Percentiles rank a stretch among this genome's conserved stretches.
These are phyloP conservation scores for Exsudoporus floridanus DNA, from an alignment of 1,284 basidiomycete species.

Conservation along the genomic window DNA sequence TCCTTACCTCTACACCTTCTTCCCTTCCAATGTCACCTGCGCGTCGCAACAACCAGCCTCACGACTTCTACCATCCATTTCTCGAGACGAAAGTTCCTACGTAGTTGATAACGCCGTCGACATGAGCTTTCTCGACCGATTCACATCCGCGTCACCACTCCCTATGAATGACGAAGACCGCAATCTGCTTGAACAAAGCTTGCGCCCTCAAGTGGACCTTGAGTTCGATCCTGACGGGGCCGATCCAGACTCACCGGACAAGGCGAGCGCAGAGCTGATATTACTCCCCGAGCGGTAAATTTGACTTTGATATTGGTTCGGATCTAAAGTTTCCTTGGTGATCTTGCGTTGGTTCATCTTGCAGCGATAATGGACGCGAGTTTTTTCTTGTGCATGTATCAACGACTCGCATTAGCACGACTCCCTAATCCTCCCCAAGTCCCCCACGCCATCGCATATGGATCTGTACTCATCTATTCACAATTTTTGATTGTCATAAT, in stretches of 20 bases:
- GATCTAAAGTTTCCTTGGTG: constrained; percentile 3
- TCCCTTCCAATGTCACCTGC: constrained; percentile 42
- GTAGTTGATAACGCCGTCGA: constrained; percentile 24
- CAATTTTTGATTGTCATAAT: constrained; percentile 8
- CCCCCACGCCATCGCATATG: constrained; percentile 13
- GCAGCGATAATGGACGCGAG: constrained; percentile 23
- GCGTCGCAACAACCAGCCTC: constrained; percentile 32
- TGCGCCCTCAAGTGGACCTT: constrained; percentile 18
- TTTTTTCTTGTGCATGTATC: constrained; percentile 19
- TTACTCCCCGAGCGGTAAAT: constrained; percentile 34
- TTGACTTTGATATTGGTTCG: not conserved
- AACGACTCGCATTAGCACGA: constrained; percentile 17
- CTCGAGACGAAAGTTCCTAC: constrained; percentile 24
- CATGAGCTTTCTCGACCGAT: constrained; percentile 33
- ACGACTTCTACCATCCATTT: not conserved
- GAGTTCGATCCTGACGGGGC: constrained; percentile 34
- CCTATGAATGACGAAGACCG: constrained; percentile 37
- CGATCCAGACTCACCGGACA: constrained; percentile 37
- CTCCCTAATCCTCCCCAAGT: not conserved
- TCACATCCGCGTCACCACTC: constrained; percentile 35
- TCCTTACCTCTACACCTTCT: constrained; percentile 48
- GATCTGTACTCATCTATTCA: constrained; percentile 21
- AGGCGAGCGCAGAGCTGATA: constrained; percentile 28
- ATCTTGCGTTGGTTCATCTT: constrained; percentile 11
- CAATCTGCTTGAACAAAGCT: constrained; percentile 15